Conservation (phyloP, 306 rosid genomes). For the Castanea mollissima region DNA sequence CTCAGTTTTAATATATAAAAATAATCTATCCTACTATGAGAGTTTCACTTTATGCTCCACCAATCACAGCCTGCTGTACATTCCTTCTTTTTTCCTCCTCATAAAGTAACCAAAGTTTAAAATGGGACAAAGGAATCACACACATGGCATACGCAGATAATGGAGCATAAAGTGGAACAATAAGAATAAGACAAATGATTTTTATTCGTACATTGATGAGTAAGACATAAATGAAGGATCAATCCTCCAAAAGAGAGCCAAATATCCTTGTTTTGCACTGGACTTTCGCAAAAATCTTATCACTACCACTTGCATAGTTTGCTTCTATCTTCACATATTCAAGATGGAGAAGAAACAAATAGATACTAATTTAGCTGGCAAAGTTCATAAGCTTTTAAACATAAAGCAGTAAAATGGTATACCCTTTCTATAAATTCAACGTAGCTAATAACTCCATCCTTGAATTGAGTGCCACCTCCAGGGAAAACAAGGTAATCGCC, state of each 20-base stretch:
- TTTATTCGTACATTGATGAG: neutral
- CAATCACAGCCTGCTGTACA: too few species aligned
- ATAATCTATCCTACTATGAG: too few species aligned
- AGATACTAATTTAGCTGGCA: neutral
- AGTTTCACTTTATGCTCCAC: too few species aligned
- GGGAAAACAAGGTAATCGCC: constrained; percentile 79
- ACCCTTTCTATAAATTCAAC: constrained; percentile 67
- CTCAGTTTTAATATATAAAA: neutral
- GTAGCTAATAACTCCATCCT: constrained; percentile 79
- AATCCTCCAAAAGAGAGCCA: neutral
- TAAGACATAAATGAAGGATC: too few species aligned
- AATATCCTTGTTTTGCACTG: neutral
- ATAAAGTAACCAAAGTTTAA: too few species aligned
- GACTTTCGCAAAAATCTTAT: neutral
- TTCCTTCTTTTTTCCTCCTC: too few species aligned
- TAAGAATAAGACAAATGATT: too few species aligned
- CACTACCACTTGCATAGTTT: neutral
- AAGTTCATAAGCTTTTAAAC: neutral
- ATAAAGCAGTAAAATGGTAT: constrained; percentile 8
- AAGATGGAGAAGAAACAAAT: neutral
- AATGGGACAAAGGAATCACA: too few species aligned
- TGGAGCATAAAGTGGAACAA: too few species aligned
- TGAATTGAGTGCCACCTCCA: constrained; percentile 98
- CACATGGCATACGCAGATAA: too few species aligned
- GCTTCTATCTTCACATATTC: neutral